Percentiles rank a stretch among this genome's conserved stretches.
Conservation (phyloP, 768 basidiomycete species). For the Phylloporus arenicola region DNA sequence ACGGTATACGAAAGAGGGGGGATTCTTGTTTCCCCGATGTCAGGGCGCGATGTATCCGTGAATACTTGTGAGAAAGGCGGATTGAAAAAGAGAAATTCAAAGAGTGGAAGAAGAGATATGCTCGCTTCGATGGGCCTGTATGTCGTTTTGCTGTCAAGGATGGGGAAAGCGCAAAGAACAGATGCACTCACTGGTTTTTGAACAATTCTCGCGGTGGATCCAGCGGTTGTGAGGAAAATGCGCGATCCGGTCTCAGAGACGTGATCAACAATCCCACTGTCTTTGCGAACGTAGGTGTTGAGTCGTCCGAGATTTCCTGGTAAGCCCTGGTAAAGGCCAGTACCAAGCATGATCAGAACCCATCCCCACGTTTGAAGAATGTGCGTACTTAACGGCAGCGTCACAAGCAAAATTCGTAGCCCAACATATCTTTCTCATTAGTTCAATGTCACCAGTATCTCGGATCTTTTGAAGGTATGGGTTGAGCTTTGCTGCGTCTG, state of each 20-base stretch:
- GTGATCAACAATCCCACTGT: constrained; percentile 48
- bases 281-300: constrained; percentile 44
- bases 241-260: constrained; percentile 51
- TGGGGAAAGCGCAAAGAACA: not conserved
- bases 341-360: not conserved
- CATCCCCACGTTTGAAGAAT: not conserved
- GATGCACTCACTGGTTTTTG: constrained; percentile 45
- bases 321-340: constrained; percentile 45
- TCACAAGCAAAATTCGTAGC: constrained; percentile 49
- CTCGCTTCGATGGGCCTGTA: constrained; percentile 59
- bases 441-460: constrained; percentile 40
- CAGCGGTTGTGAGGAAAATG: constrained; percentile 40
- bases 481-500: constrained; percentile 65
- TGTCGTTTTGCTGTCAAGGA: not conserved
- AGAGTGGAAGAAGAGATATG: constrained; percentile 53
- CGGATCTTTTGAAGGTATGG: constrained; percentile 54
- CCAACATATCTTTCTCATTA: constrained; percentile 57
- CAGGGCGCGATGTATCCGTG: constrained; percentile 31
- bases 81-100: constrained; percentile 55
- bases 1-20: constrained; percentile 43
- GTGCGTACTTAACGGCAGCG: constrained; percentile 44
- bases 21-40: constrained; percentile 23
- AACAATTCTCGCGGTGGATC: constrained; percentile 51
- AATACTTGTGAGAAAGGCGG: constrained; percentile 45
- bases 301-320: constrained; percentile 50